phyloP scores from a whole-genome alignment of 495 filamentous ascomycete genomes.

The Aspergillus nanangensis region DNA sequence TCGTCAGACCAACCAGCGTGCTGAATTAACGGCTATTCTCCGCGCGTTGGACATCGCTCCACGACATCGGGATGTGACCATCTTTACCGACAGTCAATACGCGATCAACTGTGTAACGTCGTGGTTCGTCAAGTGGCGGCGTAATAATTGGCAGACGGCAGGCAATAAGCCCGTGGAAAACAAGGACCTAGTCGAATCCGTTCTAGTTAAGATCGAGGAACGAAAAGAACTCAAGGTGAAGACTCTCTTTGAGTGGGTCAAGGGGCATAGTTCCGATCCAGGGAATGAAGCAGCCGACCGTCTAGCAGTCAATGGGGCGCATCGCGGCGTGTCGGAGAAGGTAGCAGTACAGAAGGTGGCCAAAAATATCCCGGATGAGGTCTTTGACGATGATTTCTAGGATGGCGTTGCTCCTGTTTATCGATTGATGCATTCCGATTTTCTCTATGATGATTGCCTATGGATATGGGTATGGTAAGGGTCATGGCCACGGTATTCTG shows the following conservation, averaged over 20 bases:
- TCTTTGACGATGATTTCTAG: conserved; percentile 24
- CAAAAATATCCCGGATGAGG: conserved; percentile 27
- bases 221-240: conserved; percentile 54
- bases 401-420: too few relatives aligned
- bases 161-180: conserved; percentile 74
- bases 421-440: too few relatives aligned
- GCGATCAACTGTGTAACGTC: conserved; percentile 83
- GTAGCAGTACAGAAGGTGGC: conserved; percentile 19
- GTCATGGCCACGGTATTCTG: too few relatives aligned
- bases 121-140: conserved; percentile 78
- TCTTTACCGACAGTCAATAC: conserved; percentile 83
- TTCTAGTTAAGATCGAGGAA: conserved; percentile 67
- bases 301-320: conserved; percentile 64
- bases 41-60: conserved; percentile 77
- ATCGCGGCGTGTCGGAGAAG: conserved; percentile 31
- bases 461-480: too few relatives aligned
- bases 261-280: conserved; percentile 63
- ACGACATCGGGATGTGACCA: conserved; percentile 56
- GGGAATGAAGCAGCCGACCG: conserved; percentile 80
- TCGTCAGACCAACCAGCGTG: conserved; percentile 88
- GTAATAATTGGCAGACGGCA: conserved; percentile 73
- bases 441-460: too few relatives aligned
- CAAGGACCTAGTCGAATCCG: conserved; percentile 71
- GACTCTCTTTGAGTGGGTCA: conserved; percentile 81
- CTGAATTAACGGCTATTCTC: conserved; percentile 83